Evolutionary conservation across 2,329 filamentous ascomycete genomes (phyloP).

Genomic region (Clonostachys solani): DNA sequence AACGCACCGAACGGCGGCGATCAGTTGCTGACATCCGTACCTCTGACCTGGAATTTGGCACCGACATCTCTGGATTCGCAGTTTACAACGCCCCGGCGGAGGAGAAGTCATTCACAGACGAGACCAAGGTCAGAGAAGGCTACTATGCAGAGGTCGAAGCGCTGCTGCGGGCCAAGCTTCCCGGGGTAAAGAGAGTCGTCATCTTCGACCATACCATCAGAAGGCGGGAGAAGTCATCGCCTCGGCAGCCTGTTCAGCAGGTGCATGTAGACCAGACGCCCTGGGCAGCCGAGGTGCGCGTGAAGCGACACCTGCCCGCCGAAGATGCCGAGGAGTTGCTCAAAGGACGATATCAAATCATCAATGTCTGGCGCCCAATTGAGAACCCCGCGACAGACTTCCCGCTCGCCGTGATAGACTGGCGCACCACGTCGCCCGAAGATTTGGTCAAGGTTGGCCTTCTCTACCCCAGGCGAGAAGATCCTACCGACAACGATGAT

Average conservation of each 20-base stretch:
- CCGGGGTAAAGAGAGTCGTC: slow-evolving; percentile 61
- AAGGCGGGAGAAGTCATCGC: slow-evolving; percentile 37
- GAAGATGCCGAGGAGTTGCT: slow-evolving; percentile 65
- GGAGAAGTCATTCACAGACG: slow-evolving; percentile 60
- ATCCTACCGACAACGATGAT: background rate
- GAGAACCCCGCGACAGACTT: slow-evolving; percentile 57
- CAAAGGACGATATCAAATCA: slow-evolving; percentile 68
- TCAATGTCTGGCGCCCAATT: slow-evolving; percentile 79
- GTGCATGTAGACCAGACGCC: slow-evolving; percentile 85
- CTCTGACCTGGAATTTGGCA: too few relatives aligned
- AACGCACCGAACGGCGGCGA: too few relatives aligned
- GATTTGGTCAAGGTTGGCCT: slow-evolving; percentile 73
- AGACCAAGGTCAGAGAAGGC: slow-evolving; percentile 60
- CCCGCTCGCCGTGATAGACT: slow-evolving; percentile 67
- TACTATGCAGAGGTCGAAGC: slow-evolving; percentile 86
- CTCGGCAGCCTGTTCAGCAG: slow-evolving; percentile 63
- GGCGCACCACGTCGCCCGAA: slow-evolving; percentile 51
- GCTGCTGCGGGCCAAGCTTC: slow-evolving; percentile 63
- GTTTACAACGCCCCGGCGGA: slow-evolving; percentile 30
- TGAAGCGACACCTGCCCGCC: slow-evolving; percentile 60
- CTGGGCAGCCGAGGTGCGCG: slow-evolving; percentile 60
- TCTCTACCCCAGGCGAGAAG: slow-evolving; percentile 43
- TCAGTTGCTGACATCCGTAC: too few relatives aligned
- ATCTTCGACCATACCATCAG: slow-evolving; percentile 90
- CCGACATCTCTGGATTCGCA: too few relatives aligned